A percentile compares a stretch with the other conserved stretches of the same genome.
Evolutionary conservation across 345 rosid species (phyloP).

Genomic region (Euphorbia peplus): DNA sequence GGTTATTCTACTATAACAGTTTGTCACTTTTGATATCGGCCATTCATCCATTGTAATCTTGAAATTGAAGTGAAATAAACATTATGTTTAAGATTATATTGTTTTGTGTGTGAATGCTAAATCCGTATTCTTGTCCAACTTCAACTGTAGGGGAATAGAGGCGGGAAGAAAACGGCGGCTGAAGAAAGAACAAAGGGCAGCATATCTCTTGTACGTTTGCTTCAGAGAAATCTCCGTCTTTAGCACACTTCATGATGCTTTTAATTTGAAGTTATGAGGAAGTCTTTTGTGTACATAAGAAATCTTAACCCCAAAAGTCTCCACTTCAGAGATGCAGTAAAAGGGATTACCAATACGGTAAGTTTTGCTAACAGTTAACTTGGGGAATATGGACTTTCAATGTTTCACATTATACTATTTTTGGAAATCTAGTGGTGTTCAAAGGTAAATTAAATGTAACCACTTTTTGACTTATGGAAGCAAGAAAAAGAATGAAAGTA

Average conservation of each 20-base stretch:
- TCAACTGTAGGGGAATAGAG: slow-evolving; percentile 53
- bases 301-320: background rate
- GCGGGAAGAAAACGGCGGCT: slow-evolving; percentile 41
- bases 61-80: no score
- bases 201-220: slow-evolving; percentile 56
- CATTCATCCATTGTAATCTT: no score
- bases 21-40: no score
- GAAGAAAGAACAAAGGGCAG: slow-evolving; percentile 62
- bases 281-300: no score
- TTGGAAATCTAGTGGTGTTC: background rate
- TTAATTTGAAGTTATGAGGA: no score
- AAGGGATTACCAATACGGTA: background rate
- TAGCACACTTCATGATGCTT: slow-evolving; percentile 2
- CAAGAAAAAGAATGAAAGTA: no score
- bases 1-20: no score
- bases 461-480: no score
- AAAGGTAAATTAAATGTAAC: background rate
- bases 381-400: background rate
- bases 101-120: no score
- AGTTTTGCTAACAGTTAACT: background rate
- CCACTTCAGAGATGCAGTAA: background rate
- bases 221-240: slow-evolving; percentile 36
- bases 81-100: no score
- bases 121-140: background rate
- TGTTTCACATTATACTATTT: no score